phyloP scores from a whole-genome alignment of 1,139 yeast species.

The Geotrichum carabidarum region DNA sequence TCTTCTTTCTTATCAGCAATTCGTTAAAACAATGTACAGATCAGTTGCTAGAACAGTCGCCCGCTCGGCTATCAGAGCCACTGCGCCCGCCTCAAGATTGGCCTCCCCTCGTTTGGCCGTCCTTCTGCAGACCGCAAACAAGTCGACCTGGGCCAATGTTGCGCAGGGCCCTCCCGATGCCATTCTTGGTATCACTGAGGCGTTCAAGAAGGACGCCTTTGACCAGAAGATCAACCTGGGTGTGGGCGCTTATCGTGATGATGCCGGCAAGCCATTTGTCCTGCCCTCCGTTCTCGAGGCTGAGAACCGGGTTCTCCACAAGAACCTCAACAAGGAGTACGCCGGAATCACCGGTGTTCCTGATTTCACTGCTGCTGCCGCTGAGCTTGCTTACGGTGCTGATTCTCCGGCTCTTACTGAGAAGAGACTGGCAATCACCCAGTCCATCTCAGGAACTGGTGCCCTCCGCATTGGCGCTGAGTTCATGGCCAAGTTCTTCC shows the following conservation, averaged over 20 bases:
- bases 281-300: constrained; percentile 78
- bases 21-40: constrained; percentile 15
- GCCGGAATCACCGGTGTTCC: constrained; percentile 78
- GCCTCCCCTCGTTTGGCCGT: constrained; percentile 10
- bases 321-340: constrained; percentile 80
- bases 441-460: constrained; percentile 69
- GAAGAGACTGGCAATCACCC: constrained; percentile 55
- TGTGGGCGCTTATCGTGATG: constrained; percentile 94
- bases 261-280: constrained; percentile 89
- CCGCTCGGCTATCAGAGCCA: constrained; percentile 15
- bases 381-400: constrained; percentile 52
- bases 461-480: constrained; percentile 65
- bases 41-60: constrained; percentile 18
- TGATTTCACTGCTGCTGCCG: constrained; percentile 69
- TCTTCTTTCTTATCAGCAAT: background rate
- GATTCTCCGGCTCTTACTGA: constrained; percentile 39
- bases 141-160: constrained; percentile 38
- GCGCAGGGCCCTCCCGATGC: constrained; percentile 65
- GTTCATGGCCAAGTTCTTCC: constrained; percentile 52
- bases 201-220: constrained; percentile 43
- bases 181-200: constrained; percentile 60
- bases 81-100: background rate
- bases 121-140: constrained; percentile 9
- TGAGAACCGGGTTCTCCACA: constrained; percentile 31
- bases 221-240: constrained; percentile 79